phyloP scores from a whole-genome alignment of 148 eudicot species.

The Heliosperma pusillum region DNA sequence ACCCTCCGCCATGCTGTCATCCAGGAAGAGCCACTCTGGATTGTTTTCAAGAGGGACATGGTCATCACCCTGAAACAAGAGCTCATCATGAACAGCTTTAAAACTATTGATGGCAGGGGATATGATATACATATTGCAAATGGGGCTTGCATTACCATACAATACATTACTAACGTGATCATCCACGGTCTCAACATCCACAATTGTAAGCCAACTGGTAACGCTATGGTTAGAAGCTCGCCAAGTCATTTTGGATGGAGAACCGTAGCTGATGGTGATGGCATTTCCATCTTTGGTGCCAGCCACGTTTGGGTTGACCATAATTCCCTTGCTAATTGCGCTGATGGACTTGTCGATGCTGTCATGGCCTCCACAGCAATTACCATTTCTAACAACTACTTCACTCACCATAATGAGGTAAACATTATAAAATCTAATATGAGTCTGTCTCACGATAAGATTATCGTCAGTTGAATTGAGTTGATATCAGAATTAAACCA shows the following conservation, averaged over 20 bases:
- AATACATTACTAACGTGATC: constrained; percentile 66
- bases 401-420: constrained; percentile 92
- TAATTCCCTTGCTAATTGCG: constrained; percentile 71
- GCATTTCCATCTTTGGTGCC: constrained; percentile 65
- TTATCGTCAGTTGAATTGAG: too few relatives aligned
- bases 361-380: constrained; percentile 86
- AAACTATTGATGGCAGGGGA: constrained; percentile 89
- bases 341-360: constrained; percentile 89
- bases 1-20: constrained; percentile 83
- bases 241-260: constrained; percentile 78
- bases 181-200: constrained; percentile 85
- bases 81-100: constrained; percentile 88
- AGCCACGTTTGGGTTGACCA: constrained; percentile 91
- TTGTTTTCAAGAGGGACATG: constrained; percentile 79
- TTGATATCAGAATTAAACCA: not conserved
- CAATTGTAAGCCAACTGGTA: constrained; percentile 80
- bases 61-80: constrained; percentile 72
- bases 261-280: constrained; percentile 87
- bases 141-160: constrained; percentile 79
- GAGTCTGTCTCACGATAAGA: not conserved
- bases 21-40: constrained; percentile 85
- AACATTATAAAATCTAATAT: not conserved
- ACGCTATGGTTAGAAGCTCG: constrained; percentile 87
- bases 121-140: constrained; percentile 79
- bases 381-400: constrained; percentile 78